Base-by-base conservation (phyloP, 148 eudicot genomes). In the Nepenthes gracilis region DNA sequence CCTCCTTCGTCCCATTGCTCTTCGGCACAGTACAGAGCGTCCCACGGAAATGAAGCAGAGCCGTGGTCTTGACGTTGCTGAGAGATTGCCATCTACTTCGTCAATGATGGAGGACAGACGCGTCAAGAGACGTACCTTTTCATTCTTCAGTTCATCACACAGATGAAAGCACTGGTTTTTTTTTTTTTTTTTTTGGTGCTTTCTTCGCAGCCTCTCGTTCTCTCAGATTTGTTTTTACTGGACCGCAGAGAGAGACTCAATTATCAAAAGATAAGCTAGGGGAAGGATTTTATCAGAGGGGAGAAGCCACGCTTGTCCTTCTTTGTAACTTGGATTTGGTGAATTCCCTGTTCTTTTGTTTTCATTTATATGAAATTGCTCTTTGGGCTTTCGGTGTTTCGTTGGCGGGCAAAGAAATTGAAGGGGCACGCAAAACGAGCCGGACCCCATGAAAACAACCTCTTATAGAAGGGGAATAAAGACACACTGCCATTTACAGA, bases 1-100 rank as follows among this genome's bases (percentile, higher is more conserved):
- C 66, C 75, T 6, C 63, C 71, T 12, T 49, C 62, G 33, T 70
- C 80, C 73, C 71, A 76, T 51, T 74, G 73, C 36, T 75, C 80
- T 72, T 88, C 96, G 36, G 77, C 82, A 14, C 87, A 85, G 58
- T 77, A 83, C 2, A 88, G 85, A 50, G 74, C 76, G 47, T 88
- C 96, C 12, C 77, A 57, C 0, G 68, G 65, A 61, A 69, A 70
- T 6, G 76, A 67, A 1, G 23, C 23, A 23, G 69, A 64, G 64
- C 55, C 62, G 3, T 75, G 66, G 33, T 65, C 63, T 51, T 72
- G 55, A 14, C 5, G 70, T 23, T 77, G 68, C n/a, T 64, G 62
- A 43, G 59, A 67, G 9, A 80, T 59, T 2, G 83, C 78, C 87
- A 84, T 76, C 55, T n/a, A 11, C 32, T 12, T 52, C 55, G 12